Percentiles rank a stretch among this genome's conserved stretches.
phyloP scores from a whole-genome alignment of 1,284 basidiomycete genomes.

The Sporisorium graminicola region DNA sequence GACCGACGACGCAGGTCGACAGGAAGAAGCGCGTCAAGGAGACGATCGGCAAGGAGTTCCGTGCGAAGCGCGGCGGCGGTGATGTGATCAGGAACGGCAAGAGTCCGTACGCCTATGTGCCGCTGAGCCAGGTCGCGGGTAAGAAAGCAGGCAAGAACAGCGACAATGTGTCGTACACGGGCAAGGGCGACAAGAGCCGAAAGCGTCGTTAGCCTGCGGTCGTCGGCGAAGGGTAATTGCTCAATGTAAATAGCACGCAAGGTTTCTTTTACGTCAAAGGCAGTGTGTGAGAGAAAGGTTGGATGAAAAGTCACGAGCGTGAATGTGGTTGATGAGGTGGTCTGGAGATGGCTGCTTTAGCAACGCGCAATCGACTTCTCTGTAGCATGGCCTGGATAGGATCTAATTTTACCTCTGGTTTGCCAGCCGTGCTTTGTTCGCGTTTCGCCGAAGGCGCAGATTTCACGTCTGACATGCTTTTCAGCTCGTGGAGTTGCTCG shows the following conservation, averaged over 20 bases:
- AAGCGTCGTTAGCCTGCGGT: constrained; percentile 37
- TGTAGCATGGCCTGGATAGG: constrained; percentile 42
- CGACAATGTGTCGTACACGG: constrained; percentile 48
- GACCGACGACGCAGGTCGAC: constrained; percentile 18
- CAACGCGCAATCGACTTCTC: constrained; percentile 39
- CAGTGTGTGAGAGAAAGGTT: not conserved
- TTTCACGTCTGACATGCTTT: not conserved
- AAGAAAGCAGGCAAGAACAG: constrained; percentile 53
- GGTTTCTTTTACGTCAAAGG: not conserved
- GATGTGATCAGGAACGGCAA: constrained; percentile 80
- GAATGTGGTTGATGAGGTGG: constrained; percentile 18
- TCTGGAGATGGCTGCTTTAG: constrained; percentile 9
- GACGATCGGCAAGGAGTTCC: constrained; percentile 63
- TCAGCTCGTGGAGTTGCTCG: constrained; percentile 19
- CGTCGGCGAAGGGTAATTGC: not conserved
- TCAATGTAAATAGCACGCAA: not conserved
- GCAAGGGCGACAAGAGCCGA: constrained; percentile 46
- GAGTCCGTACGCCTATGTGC: constrained; percentile 89
- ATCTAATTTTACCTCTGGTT: constrained; percentile 8
- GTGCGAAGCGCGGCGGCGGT: constrained; percentile 60
- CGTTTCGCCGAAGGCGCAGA: not conserved
- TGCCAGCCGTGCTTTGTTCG: not conserved
- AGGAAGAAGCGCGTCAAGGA: constrained; percentile 56
- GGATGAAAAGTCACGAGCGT: not conserved
- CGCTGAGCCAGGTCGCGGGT: constrained; percentile 59